Base-by-base conservation (phyloP, 2,329 filamentous ascomycete genomes). In the Penicillium sclerotiorum region DNA sequence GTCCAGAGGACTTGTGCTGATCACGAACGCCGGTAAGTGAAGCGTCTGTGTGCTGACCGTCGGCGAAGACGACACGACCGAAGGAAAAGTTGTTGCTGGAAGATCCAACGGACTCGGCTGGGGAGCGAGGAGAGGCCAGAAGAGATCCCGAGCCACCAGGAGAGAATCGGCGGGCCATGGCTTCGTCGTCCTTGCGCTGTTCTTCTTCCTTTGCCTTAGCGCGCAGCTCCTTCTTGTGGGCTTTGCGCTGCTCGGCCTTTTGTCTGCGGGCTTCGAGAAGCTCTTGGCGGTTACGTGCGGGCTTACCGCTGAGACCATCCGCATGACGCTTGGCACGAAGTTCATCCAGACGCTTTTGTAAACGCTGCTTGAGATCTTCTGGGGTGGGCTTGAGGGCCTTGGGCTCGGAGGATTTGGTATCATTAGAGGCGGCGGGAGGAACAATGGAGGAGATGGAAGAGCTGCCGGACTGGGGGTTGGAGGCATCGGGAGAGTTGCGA, bases 241-340 rank as follows among this genome's bases (percentile, higher is more conserved):
- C 86, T 69, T 92, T 93, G 55, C 90, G 85, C 69, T 91, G 85
- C 52, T 90, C 87, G 68, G 95, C 89, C 75, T 96, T 96, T 66
- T 86, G 85, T 56, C 94, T 84, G 35, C 94, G 84, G 37, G 89
- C 83, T 72, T 97, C 94, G 61, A 99, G 90, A 11, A 99, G 81
- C 67, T 97, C 92, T 73, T 95, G 88, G 53, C 94, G 84, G 53
- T 90, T 95, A 56, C 88, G 85, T 49, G 93, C 89, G 13, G 88
- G 86, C 63, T 88, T 87, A 52, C 90, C 90, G 61, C 95, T 86
- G 1, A 86, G 80, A 5, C 88, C 90, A 61, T 95, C 90, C 5
- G 93, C 92, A 70, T 96, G 96, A 52, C 94, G 86, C 21, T 86
- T 85, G 8, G 89, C 88, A 52, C 93, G 88, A 42, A 97, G 83